A percentile compares a stretch with the other conserved stretches of the same genome.
phyloP scores from a whole-genome alignment of 2,329 filamentous ascomycete genomes.

The Diaporthe sp. region DNA sequence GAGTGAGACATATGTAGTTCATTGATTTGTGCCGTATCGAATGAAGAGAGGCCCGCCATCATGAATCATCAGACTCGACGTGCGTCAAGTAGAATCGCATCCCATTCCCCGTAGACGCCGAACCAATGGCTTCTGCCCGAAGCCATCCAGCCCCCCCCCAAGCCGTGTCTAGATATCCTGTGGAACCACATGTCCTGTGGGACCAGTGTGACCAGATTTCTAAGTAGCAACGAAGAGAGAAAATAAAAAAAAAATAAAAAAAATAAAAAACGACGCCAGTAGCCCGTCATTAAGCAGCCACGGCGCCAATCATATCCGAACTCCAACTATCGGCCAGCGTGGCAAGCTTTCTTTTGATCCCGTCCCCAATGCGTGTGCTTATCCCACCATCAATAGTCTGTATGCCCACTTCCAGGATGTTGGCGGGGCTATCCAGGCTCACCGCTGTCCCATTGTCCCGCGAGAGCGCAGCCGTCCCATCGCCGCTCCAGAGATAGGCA shows the following conservation, averaged over 20 bases:
- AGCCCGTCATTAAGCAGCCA: not conserved
- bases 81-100: not conserved
- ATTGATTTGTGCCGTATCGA: not conserved
- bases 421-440: constrained; percentile 49
- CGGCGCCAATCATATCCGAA: constrained; percentile 38
- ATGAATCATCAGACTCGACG: constrained; percentile 9
- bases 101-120: constrained; percentile 2
- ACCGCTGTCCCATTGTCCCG: constrained; percentile 45
- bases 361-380: constrained; percentile 56
- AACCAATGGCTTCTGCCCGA: constrained; percentile 14
- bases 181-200: not conserved
- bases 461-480: constrained; percentile 50
- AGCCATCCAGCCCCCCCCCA: constrained; percentile 13
- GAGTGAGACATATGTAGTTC: constrained; percentile 2
- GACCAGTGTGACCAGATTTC: not conserved
- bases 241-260: not conserved
- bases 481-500: constrained; percentile 51
- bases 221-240: not conserved
- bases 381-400: constrained; percentile 51
- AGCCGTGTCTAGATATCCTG: constrained; percentile 13
- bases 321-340: constrained; percentile 52
- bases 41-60: not conserved
- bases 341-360: constrained; percentile 56
- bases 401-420: constrained; percentile 54
- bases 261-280: not conserved